phyloP scores from a whole-genome alignment of 1,139 yeast species.

The Lodderomyces elongisporus region DNA sequence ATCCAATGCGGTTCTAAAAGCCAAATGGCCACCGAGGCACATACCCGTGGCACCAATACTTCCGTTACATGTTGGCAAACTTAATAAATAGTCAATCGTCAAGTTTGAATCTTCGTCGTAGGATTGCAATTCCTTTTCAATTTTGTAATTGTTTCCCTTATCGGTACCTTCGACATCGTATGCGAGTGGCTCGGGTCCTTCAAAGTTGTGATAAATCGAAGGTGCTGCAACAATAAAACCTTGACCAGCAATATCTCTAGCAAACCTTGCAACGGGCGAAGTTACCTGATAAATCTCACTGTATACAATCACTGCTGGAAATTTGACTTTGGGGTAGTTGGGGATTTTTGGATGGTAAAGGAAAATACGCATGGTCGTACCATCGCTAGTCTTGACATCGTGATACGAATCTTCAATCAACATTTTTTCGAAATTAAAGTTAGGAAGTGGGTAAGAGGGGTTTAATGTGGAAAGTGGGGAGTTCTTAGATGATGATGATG shows the following conservation, averaged over 20 bases:
- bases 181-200: constrained; percentile 56
- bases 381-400: constrained; percentile 63
- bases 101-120: constrained; percentile 72
- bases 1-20: constrained; percentile 69
- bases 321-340: constrained; percentile 68
- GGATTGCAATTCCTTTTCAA: constrained; percentile 60
- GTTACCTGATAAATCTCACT: constrained; percentile 80
- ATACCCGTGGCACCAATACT: constrained; percentile 79
- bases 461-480: no score
- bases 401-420: constrained; percentile 61
- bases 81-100: constrained; percentile 56
- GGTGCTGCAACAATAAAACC: constrained; percentile 79
- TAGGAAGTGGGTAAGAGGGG: not conserved
- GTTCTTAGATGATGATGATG: no score
- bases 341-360: constrained; percentile 65
- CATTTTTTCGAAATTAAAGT: constrained; percentile 42
- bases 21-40: constrained; percentile 85
- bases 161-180: constrained; percentile 76
- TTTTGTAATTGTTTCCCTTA: constrained; percentile 63
- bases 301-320: constrained; percentile 72
- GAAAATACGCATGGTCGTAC: constrained; percentile 63
- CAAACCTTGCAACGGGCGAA: constrained; percentile 74
- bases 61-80: constrained; percentile 64
- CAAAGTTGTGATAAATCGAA: constrained; percentile 73
- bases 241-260: constrained; percentile 72